These are phyloP conservation scores for Chlorella sp. DNA, from an alignment of 139 green algal genomes.

Conservation along the genomic window DNA sequence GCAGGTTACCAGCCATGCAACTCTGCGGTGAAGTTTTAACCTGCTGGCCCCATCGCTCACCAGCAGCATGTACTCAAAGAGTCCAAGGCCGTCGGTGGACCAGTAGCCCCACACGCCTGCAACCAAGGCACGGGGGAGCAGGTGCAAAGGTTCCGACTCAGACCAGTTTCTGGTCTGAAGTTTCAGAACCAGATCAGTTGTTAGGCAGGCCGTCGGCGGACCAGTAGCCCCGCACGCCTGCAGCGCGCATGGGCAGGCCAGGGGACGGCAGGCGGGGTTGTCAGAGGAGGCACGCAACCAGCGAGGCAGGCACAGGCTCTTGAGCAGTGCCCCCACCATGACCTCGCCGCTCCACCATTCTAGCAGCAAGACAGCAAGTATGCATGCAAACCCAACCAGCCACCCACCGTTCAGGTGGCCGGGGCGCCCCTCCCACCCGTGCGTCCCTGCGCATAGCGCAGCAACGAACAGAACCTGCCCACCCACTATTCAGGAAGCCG, in stretches of 20 bases:
- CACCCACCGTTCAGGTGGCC: conserved; percentile 62
- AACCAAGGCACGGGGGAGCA: not conserved
- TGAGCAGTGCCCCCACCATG: not conserved
- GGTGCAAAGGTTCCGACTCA: not conserved
- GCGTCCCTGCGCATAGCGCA: too few relatives aligned
- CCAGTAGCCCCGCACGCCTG: conserved; percentile 73
- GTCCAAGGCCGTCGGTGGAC: conserved; percentile 69
- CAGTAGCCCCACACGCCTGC: conserved; percentile 71
- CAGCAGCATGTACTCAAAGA: conserved; percentile 79
- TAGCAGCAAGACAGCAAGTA: not conserved
- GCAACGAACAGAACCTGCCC: too few relatives aligned
- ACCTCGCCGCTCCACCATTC: not conserved
- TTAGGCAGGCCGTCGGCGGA: conserved; percentile 72
- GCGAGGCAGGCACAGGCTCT: not conserved
- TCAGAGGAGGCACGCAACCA: not conserved
- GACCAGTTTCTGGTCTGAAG: too few relatives aligned
- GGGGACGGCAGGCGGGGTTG: too few relatives aligned
- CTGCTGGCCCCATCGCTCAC: too few relatives aligned
- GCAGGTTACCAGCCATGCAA: too few relatives aligned
- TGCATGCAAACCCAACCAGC: not conserved
- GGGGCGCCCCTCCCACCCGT: conserved; percentile 41
- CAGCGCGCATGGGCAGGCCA: too few relatives aligned
- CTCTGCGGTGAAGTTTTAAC: too few relatives aligned
- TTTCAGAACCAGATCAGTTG: too few relatives aligned
- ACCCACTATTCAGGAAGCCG: too few relatives aligned